phyloP scores from a whole-genome alignment of 2,329 filamentous ascomycete genomes.

The Venturia oleaginea region DNA sequence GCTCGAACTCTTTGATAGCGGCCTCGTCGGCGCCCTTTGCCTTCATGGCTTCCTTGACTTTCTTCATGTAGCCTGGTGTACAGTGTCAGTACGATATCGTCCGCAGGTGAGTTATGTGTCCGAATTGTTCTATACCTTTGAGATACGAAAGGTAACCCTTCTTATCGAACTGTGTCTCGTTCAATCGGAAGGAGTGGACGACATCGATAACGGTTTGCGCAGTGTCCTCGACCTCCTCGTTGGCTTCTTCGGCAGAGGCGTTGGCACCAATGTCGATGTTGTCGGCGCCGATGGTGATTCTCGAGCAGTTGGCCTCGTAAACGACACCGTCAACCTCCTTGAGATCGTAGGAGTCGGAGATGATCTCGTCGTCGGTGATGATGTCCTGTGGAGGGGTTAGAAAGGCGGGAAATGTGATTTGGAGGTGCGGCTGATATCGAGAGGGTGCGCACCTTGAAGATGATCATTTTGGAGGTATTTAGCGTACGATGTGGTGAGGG shows the following conservation, averaged over 20 bases:
- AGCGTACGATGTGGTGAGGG: not conserved
- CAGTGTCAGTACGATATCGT: constrained; percentile 36
- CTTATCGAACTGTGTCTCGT: constrained; percentile 75
- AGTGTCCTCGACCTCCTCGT: constrained; percentile 61
- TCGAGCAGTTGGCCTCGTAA: constrained; percentile 87
- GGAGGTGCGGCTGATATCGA: constrained; percentile 5
- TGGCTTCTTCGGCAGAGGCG: constrained; percentile 85
- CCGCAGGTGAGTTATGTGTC: constrained; percentile 17
- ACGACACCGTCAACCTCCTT: constrained; percentile 70
- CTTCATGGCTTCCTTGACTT: constrained; percentile 63
- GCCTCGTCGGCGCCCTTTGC: constrained; percentile 53
- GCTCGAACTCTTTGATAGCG: constrained; percentile 70
- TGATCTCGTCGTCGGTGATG: constrained; percentile 83
- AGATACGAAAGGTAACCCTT: constrained; percentile 74
- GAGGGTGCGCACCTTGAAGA: constrained; percentile 43
- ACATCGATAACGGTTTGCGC: constrained; percentile 81
- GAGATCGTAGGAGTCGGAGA: constrained; percentile 88
- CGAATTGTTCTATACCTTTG: constrained; percentile 53
- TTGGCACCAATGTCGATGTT: constrained; percentile 84
- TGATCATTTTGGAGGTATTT: constrained; percentile 42
- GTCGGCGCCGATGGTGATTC: constrained; percentile 72
- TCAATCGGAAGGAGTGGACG: constrained; percentile 82
- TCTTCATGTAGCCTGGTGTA: constrained; percentile 68
- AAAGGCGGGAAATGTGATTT: constrained; percentile 13
- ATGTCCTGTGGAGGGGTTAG: constrained; percentile 56